A percentile compares a stretch with the other conserved stretches of the same genome.
Evolutionary conservation across 768 basidiomycete genomes (phyloP).

Genomic region (Boletus tomentosulus): DNA sequence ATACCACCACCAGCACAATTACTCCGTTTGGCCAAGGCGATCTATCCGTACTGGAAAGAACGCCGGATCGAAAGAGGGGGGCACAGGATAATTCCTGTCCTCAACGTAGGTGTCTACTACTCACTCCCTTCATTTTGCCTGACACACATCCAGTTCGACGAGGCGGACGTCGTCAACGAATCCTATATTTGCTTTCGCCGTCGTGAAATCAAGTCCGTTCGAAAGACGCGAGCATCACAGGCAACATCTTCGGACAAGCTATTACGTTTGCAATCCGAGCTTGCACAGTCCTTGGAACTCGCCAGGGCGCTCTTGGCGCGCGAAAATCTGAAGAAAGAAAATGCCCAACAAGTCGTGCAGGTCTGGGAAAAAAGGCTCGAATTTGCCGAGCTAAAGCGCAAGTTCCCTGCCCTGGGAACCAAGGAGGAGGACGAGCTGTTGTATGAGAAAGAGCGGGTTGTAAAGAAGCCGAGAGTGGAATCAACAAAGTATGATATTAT

Average conservation of each 20-base stretch:
- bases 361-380: conserved; percentile 79
- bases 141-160: conserved; percentile 53
- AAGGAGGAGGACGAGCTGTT: conserved; percentile 71
- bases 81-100: conserved; percentile 76
- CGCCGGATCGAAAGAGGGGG: conserved; percentile 78
- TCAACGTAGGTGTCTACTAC: conserved; percentile 62
- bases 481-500: conserved; percentile 8
- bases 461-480: conserved; percentile 51
- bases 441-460: conserved; percentile 64
- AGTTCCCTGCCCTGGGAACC: conserved; percentile 55
- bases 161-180: conserved; percentile 50
- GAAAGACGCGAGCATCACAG: conserved; percentile 92
- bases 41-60: conserved; percentile 91
- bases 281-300: conserved; percentile 1
- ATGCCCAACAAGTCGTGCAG: conserved; percentile 49
- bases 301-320: conserved; percentile 42
- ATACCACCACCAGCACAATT: conserved; percentile 61
- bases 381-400: conserved; percentile 76
- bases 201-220: conserved; percentile 87
- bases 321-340: conserved; percentile 72
- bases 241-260: conserved; percentile 87
- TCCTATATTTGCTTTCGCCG: conserved; percentile 97
- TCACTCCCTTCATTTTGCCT: not conserved
- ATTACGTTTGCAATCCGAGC: conserved; percentile 38
- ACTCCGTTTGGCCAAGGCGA: conserved; percentile 60